Evolutionary conservation across 257 asterid genomes (phyloP), one percentile per base, ranked within the genome.

Genomic region (Nicotiana sylvestris): DNA sequence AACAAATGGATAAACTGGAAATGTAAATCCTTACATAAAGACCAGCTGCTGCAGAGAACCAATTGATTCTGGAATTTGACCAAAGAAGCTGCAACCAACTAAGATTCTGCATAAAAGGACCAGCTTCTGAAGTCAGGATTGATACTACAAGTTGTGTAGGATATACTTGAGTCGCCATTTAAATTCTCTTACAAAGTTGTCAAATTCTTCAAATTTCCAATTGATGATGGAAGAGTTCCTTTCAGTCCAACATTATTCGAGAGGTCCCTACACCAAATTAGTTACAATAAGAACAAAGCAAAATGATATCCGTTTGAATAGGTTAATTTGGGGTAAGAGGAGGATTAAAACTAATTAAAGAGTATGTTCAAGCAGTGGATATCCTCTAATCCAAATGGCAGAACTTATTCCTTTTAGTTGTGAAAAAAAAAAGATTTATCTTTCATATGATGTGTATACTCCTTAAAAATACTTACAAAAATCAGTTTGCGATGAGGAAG

Each of bases 81-180:
- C 99, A 33, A 77, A 95, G 80, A 95, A 92, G 88, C 94, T 87
- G 91, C 99, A 93, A 62, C 97, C 94, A 30, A 95, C 85, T 92
- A 95, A 88, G 77, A 94, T 90, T 87, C 99, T 95, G 82, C 92
- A 82, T 39, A 82, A 58, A 86, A 66, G 25, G 39, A 25, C 79
- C 79, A 72, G 60, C 33, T 82, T 61, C 30, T 16, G 30, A 67
- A 57, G 83, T 72, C 66, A 33, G 81, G 70, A 37, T 61, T n/a
- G 55, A 46, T 8, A 76, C 46, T 58, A 86, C 27, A 80, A 61
- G 32, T 76, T 55, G 74, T 81, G 65, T 57, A 37, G 29, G 6
- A 27, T 55, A 83, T 29, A 55, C 49, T 37, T 4, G 77, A 83
- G 51, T 62, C 43, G 10, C 15, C 39, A 80, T 56, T 51, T 27